These are phyloP conservation scores for Xylaria bambusicola DNA, from an alignment of 495 filamentous ascomycete species.

Conservation along the genomic window DNA sequence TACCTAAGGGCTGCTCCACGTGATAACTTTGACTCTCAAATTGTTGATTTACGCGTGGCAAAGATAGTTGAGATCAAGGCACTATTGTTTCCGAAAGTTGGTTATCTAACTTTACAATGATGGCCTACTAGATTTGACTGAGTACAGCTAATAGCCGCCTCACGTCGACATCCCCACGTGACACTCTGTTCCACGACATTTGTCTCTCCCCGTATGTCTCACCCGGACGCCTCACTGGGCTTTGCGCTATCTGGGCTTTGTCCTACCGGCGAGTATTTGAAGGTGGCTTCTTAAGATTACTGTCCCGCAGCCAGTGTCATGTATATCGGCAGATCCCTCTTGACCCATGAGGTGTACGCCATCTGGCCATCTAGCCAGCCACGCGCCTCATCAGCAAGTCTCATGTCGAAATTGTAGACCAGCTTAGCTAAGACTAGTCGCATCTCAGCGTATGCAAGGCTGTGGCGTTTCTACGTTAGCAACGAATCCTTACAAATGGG, in stretches of 20 bases:
- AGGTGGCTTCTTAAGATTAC: background rate
- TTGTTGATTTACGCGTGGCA: no score
- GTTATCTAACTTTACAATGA: no score
- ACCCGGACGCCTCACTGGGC: background rate
- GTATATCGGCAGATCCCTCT: slow-evolving; percentile 37
- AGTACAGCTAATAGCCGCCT: no score
- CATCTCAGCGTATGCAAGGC: slow-evolving; percentile 56
- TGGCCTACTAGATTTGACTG: no score
- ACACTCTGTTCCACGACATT: no score
- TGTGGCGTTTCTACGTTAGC: slow-evolving; percentile 17
- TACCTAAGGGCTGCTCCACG: no score
- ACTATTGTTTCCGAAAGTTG: no score
- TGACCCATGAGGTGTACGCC: slow-evolving; percentile 47
- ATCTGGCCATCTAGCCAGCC: slow-evolving; percentile 43
- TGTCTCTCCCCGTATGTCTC: background rate
- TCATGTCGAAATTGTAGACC: slow-evolving; percentile 55
- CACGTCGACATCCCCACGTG: no score
- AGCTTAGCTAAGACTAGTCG: slow-evolving; percentile 51
- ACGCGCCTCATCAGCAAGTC: slow-evolving; percentile 44
- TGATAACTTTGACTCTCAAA: no score
- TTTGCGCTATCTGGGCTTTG: no score
- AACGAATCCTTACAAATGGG: background rate
- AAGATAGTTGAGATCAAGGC: no score
- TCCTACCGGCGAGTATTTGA: background rate
- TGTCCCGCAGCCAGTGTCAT: slow-evolving; percentile 20